Percentiles rank a stretch among this genome's conserved stretches.
Evolutionary conservation across 2,329 filamentous ascomycete species (phyloP).

Genomic region (Endocalyx cinctus): DNA sequence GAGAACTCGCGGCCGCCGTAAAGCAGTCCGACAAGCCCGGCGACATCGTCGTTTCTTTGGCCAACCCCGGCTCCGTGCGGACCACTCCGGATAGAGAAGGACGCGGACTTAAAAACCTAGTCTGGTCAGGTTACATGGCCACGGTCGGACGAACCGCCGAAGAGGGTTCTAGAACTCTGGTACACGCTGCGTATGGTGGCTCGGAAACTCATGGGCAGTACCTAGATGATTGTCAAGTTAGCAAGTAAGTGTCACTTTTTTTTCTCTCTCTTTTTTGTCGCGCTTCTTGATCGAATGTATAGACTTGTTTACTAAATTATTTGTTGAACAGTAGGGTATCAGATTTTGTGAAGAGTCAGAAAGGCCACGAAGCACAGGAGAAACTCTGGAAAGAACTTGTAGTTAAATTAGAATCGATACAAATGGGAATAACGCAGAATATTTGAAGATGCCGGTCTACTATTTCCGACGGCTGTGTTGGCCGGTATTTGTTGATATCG

Average conservation of each 20-base stretch:
- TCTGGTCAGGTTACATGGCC: constrained; percentile 5
- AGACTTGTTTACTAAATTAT: no score
- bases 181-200: constrained; percentile 9
- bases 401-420: constrained; percentile 4
- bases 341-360: constrained; percentile 8
- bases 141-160: constrained; percentile 9
- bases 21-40: constrained; percentile 6
- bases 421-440: constrained; percentile 2
- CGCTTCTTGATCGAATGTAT: no score
- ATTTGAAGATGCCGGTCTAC: no score
- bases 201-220: constrained; percentile 13
- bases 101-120: background rate
- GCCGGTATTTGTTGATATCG: no score
- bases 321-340: constrained; percentile 1
- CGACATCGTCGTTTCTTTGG: constrained; percentile 5
- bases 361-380: constrained; percentile 4
- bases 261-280: no score
- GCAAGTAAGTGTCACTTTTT: constrained; percentile 12
- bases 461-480: no score
- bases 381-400: constrained; percentile 8
- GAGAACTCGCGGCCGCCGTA: constrained; percentile 6
- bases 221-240: constrained; percentile 11
- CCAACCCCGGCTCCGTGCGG: constrained; percentile 10
- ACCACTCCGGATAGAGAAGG: constrained; percentile 10
- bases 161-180: constrained; percentile 9